Evolutionary conservation across 2,329 filamentous ascomycete genomes (phyloP).

Genomic region (Cordyceps sp.): DNA sequence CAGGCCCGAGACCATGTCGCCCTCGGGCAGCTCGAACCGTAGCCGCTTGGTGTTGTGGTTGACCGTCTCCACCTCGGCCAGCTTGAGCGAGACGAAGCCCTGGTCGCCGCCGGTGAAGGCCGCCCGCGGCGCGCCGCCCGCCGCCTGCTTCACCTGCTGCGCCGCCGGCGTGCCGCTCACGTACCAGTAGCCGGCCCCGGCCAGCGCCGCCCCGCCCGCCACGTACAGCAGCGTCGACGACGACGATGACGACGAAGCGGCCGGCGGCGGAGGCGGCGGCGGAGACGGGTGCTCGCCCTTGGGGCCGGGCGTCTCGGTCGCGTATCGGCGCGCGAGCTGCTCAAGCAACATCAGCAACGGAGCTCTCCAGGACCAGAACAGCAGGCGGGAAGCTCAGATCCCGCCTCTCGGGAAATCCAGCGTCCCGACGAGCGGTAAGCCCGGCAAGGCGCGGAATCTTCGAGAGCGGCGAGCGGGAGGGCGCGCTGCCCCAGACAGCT

Average conservation of each 20-base stretch:
- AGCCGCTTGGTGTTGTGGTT: conserved; percentile 94
- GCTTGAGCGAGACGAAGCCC: conserved; percentile 68
- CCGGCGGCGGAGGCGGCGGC: too few relatives aligned
- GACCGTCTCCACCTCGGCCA: conserved; percentile 61
- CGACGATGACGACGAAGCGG: too few relatives aligned
- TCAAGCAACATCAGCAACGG: conserved; percentile 15
- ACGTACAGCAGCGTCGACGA: conserved; percentile 35
- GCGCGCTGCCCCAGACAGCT: too few relatives aligned
- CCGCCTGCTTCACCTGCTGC: conserved; percentile 29
- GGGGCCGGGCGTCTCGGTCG: conserved; percentile 36
- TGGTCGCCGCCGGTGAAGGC: conserved; percentile 73
- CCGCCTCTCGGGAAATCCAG: too few relatives aligned
- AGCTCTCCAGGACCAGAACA: too few relatives aligned
- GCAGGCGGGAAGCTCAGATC: too few relatives aligned
- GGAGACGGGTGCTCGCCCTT: conserved; percentile 36
- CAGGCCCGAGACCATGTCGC: conserved; percentile 71
- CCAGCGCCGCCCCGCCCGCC: conserved; percentile 41
- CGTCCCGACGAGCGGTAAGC: too few relatives aligned
- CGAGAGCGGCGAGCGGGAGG: neutral
- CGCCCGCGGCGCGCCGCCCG: conserved; percentile 24
- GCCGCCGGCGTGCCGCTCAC: conserved; percentile 32
- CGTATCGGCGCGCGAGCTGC: conserved; percentile 44
- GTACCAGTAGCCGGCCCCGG: conserved; percentile 41
- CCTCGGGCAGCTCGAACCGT: conserved; percentile 72
- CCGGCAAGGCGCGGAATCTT: neutral